These are phyloP conservation scores for Spergularia marina DNA, from an alignment of 148 eudicot species.

Conservation along the genomic window DNA sequence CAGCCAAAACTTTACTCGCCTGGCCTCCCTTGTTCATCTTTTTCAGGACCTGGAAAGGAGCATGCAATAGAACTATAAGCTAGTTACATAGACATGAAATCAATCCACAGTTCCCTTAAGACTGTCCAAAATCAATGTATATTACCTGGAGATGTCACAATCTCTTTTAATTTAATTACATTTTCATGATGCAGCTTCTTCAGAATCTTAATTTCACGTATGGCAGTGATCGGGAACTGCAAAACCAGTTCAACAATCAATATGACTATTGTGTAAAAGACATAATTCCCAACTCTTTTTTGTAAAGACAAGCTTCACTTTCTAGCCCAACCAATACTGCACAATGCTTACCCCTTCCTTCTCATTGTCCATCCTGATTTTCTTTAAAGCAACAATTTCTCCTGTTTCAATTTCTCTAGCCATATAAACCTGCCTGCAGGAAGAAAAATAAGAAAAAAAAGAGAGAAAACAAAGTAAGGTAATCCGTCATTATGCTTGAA, in stretches of 20 bases:
- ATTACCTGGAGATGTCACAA: slow-evolving; percentile 58
- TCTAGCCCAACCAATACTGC: background rate
- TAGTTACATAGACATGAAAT: background rate
- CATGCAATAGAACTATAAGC: slow-evolving; percentile 1
- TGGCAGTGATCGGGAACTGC: slow-evolving; percentile 57
- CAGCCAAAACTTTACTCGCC: slow-evolving; percentile 21
- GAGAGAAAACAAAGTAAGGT: background rate
- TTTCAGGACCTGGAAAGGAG: slow-evolving; percentile 26
- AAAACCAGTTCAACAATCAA: slow-evolving; percentile 1
- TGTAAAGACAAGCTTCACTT: background rate
- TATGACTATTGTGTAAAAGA: background rate
- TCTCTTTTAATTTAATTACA: slow-evolving; percentile 54
- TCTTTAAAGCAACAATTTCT: slow-evolving; percentile 82
- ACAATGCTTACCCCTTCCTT: slow-evolving; percentile 73
- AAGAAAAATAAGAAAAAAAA: background rate
- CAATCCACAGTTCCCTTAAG: background rate
- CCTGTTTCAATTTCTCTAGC: slow-evolving; percentile 77
- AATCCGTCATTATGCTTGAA: background rate
- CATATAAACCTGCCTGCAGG: slow-evolving; percentile 79
- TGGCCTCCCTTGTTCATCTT: slow-evolving; percentile 31
- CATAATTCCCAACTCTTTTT: background rate
- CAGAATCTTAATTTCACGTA: slow-evolving; percentile 56
- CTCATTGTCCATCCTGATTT: slow-evolving; percentile 85
- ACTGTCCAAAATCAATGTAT: background rate
- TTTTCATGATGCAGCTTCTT: slow-evolving; percentile 56